Base-by-base conservation (phyloP, 2,329 filamentous ascomycete species). In the Cercospora nicotianae region DNA sequence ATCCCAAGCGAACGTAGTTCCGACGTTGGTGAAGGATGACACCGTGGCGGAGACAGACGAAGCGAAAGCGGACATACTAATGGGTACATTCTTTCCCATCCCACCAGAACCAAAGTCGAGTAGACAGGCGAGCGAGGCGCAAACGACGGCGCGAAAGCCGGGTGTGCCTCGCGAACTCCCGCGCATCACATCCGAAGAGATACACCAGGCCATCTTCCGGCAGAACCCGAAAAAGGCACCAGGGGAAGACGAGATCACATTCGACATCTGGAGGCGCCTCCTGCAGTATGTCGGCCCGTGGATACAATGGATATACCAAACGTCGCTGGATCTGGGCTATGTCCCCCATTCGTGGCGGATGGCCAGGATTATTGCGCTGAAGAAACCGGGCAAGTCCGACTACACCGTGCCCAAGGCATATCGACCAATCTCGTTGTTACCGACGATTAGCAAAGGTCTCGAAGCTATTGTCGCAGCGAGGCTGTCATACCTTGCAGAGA, bases 401-500 rank as follows among this genome's bases (percentile, higher is more conserved):
- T 79, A 78, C 66, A 72, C 63, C 3, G 59, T 64, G 51, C 67
- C 71, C 0, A 79, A 76, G 53, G 53, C 66, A 33, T 79, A 78
- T 67, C 55, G 71, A 16, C 77, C 72, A 2, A 76, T 75, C 28
- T 72, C 73, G 64, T 28, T 77, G 2, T 65, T 77, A 2, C 74
- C 75, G 63, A 78, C 74, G 5, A 66, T 75, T 8, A 72, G 76
- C n/a, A 79, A 79, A 55, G 66, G 71, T 3, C 70, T 79, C 20
- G 76, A 79, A 13, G 60, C 67, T 36, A 65, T 78, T 7, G 57
- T 77, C 12, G 70, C 72, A 30, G 63, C 33, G 36, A 57, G 74
- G 31, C 60, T 75, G 7, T 69, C 51, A 28, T 68, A 72, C 48
- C 28, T 70, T 53, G 71, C 65, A 10, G 73, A 74, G 30, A 70